Conservation (phyloP, 352 stramenopile genomes). For the Thalassiosira sp. region DNA sequence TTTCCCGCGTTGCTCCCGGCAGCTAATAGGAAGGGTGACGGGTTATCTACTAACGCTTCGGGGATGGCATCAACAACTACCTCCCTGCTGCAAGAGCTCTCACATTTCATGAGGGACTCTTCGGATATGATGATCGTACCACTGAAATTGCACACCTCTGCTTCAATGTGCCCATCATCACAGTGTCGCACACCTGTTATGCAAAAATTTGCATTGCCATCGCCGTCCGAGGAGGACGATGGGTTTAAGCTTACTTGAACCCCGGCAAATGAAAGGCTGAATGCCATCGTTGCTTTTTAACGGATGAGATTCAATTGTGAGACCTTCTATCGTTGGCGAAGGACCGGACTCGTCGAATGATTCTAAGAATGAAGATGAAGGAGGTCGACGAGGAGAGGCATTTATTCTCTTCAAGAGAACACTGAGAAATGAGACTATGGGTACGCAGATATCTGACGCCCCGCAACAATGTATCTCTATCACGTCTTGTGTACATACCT, state of each 20-base stretch:
- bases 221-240: constrained; percentile 2
- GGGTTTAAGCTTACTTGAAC: constrained; percentile 20
- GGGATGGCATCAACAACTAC: constrained; percentile 14
- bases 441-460: too few relatives aligned
- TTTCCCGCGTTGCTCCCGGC: background rate
- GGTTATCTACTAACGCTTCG: too few relatives aligned
- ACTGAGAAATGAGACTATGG: too few relatives aligned
- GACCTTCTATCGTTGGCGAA: too few relatives aligned
- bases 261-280: constrained; percentile 33
- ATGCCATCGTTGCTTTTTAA: constrained; percentile 24
- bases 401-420: too few relatives aligned
- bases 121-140: constrained; percentile 24
- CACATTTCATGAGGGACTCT: background rate
- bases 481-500: too few relatives aligned
- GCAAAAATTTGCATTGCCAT: constrained; percentile 3
- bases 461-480: too few relatives aligned
- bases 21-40: background rate
- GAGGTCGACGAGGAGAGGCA: too few relatives aligned
- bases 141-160: constrained; percentile 30
- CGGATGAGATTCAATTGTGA: too few relatives aligned
- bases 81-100: background rate
- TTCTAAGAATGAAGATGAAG: too few relatives aligned
- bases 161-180: constrained; percentile 28
- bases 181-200: constrained; percentile 22
- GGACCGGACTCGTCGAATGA: too few relatives aligned